Evolutionary conservation across 2,329 filamentous ascomycete genomes (phyloP).

Genomic region (Shiraia sp.): DNA sequence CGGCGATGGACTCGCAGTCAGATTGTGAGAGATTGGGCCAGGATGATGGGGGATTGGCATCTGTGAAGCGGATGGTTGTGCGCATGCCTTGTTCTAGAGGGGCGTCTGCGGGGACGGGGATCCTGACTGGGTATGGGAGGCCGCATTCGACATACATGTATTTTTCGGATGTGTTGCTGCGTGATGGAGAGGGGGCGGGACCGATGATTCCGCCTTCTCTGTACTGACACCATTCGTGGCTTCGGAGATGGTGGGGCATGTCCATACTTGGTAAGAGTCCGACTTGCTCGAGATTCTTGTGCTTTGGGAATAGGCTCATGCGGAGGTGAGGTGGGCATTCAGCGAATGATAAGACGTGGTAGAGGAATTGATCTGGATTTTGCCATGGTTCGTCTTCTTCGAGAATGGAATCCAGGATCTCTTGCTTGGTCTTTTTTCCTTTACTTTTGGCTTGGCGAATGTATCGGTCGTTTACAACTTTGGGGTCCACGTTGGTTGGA

Average conservation of each 20-base stretch:
- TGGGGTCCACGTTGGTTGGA: conserved; percentile 37
- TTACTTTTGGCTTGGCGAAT: conserved; percentile 34
- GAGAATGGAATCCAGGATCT: conserved; percentile 37
- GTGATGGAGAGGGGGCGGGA: conserved; percentile 11
- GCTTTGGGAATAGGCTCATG: conserved; percentile 73
- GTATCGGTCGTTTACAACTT: conserved; percentile 26
- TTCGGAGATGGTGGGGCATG: conserved; percentile 80
- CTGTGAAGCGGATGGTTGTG: conserved; percentile 70
- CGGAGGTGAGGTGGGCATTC: conserved; percentile 84
- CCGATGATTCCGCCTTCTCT: conserved; percentile 73
- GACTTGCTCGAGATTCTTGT: conserved; percentile 75
- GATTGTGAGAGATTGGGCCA: conserved; percentile 33
- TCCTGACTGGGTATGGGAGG: conserved; percentile 52
- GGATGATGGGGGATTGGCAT: conserved; percentile 41
- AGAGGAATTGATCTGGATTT: conserved; percentile 78
- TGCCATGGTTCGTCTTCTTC: conserved; percentile 59
- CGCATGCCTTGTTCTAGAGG: conserved; percentile 70
- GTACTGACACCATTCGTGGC: conserved; percentile 77
- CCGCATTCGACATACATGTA: conserved; percentile 56
- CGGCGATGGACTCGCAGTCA: conserved; percentile 40
- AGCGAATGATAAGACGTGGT: conserved; percentile 77
- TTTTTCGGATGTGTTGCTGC: conserved; percentile 53
- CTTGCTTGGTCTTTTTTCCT: conserved; percentile 54
- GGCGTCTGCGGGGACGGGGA: conserved; percentile 52
- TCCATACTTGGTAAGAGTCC: conserved; percentile 77